Base-by-base conservation (phyloP, 202 grass and related monocot species). In the Panicum virgatum region DNA sequence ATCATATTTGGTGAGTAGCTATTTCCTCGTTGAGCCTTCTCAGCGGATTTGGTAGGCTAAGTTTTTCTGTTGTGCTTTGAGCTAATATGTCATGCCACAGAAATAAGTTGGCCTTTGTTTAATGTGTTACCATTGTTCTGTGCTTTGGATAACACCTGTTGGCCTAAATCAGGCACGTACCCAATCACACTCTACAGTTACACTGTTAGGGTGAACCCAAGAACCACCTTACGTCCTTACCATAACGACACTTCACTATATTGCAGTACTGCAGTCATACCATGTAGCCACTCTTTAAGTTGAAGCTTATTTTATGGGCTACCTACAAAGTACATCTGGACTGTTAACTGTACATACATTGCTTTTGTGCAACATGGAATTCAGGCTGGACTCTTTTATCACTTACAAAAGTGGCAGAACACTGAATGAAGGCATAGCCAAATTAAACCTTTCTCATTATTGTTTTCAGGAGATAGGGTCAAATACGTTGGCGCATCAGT, bases 391-490 rank as follows among this genome's bases (percentile, higher is more conserved):
- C 52, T 66, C 54, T 54, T 40, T 43, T 80, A 69, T 34, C 47
- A 47, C 20, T 48, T 22, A 84, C 15, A 56, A 6, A 73, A 82
- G 59, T 58, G 39, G 76, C 29, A 43, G 38, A 76, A 72, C 32
- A 58, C 11, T 46, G 4, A 60, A 82, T 82, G 58, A 66, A 44
- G 42, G 34, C 40, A n/a, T n/a, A 26, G 25, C 60, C 22, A 38
- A 61, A 64, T 88, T 87, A 57, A 30, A 80, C 57, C 82, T 82
- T 85, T 73, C 22, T 75, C 19, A 65, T 86, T 48, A 70, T 70
- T 89, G 6, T 76, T 78, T 91, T 91, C 90, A 98, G 95, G 95
- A 69, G 88, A 95, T 72, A 89, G 92, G 57, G 86, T 98, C 53
- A 98, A 93, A 85, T 98, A 95, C 75, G 48, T 93, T 60, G 90